Conservation (phyloP, 2,329 filamentous ascomycete species). For the Tolypocladium capitatum region DNA sequence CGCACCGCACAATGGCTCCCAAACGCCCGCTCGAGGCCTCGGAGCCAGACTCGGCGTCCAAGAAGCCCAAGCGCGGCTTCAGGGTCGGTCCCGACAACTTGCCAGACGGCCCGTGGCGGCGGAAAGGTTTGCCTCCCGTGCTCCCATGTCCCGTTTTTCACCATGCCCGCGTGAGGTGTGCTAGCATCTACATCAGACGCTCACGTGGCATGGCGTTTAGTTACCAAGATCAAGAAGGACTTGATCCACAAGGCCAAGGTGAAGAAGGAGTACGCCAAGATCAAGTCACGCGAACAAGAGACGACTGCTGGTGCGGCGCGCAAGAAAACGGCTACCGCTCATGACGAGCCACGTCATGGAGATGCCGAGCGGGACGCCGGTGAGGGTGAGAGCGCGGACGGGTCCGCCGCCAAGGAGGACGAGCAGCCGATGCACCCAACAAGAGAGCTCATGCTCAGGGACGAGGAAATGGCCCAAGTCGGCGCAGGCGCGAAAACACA, state of each 20-base stretch:
- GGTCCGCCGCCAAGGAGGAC: constrained; percentile 5
- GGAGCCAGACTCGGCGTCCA: constrained; percentile 23
- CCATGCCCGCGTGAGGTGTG: neutral
- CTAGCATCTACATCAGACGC: constrained; percentile 2
- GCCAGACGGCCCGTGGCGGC: constrained; percentile 75
- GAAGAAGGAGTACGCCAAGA: constrained; percentile 82
- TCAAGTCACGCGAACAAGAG: constrained; percentile 44
- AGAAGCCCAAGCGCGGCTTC: constrained; percentile 59
- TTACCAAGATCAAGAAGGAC: constrained; percentile 77
- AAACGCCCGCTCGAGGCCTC: constrained; percentile 17
- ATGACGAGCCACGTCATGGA: neutral
- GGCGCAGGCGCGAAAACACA: constrained; percentile 7
- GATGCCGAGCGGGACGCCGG: constrained; percentile 4
- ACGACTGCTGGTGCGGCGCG: constrained; percentile 7
- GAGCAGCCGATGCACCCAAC: constrained; percentile 22
- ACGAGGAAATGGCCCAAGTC: constrained; percentile 21
- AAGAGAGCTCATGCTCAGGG: constrained; percentile 25
- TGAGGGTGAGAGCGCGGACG: constrained; percentile 5
- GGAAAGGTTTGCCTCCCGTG: constrained; percentile 43
- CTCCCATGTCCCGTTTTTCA: neutral
- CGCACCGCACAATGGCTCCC: constrained; percentile 16
- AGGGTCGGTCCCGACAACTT: constrained; percentile 79
- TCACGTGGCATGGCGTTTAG: constrained; percentile 26
- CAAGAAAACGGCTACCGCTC: constrained; percentile 6
- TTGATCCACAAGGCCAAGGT: constrained; percentile 88